These are phyloP conservation scores for Malus orientalis DNA, from an alignment of 306 rosid species.

Conservation along the genomic window DNA sequence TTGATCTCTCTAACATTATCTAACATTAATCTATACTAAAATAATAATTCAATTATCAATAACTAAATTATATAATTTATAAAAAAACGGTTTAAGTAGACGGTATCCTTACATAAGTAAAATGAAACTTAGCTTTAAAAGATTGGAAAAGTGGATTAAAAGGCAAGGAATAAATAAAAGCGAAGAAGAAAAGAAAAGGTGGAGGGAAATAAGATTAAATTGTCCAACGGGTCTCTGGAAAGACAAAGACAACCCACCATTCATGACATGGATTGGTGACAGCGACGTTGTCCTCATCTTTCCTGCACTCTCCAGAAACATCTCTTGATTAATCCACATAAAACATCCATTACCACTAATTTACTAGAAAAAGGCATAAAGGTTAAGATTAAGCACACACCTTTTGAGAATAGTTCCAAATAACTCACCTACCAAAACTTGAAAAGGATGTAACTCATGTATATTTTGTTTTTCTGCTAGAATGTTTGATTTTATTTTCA, in stretches of 20 bases:
- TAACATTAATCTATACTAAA: too few species aligned
- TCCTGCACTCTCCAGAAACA: slow-evolving; percentile 12
- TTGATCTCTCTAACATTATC: too few species aligned
- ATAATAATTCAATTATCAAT: too few species aligned
- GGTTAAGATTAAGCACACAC: not conserved
- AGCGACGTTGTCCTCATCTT: not conserved
- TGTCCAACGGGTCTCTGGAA: not conserved
- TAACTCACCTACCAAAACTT: not conserved
- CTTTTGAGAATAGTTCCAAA: not conserved
- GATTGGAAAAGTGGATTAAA: not conserved
- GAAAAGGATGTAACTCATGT: not conserved
- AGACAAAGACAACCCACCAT: slow-evolving; percentile 3
- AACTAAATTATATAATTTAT: too few species aligned
- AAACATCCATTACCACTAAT: not conserved
- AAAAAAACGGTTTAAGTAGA: too few species aligned
- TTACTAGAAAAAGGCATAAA: not conserved
- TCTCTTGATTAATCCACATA: not conserved
- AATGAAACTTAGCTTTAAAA: not conserved
- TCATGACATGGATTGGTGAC: not conserved
- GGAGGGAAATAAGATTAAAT: not conserved
- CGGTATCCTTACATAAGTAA: too few species aligned
- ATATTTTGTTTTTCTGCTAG: not conserved
- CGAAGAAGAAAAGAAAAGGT: not conserved
- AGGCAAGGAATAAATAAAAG: not conserved
- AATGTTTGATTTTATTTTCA: not conserved